A percentile compares a stretch with the other conserved stretches of the same genome.
Conservation (phyloP, 2,329 filamentous ascomycete genomes). For the Mycosphaerella sp. region DNA sequence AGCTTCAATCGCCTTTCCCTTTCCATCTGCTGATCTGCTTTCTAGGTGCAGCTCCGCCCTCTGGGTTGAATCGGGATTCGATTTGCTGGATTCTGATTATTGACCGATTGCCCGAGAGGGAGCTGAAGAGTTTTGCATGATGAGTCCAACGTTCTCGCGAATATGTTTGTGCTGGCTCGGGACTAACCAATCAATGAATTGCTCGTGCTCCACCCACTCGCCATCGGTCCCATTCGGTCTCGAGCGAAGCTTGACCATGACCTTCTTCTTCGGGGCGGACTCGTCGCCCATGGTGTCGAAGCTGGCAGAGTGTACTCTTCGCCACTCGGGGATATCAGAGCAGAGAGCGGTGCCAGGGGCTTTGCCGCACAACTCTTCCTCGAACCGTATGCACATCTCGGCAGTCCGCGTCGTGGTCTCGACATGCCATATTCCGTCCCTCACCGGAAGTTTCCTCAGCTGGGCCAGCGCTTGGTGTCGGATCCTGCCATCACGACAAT, state of each 20-base stretch:
- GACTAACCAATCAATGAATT: conserved; percentile 23
- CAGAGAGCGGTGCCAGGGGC: conserved; percentile 14
- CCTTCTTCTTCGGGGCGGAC: conserved; percentile 12
- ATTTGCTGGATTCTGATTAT: neutral
- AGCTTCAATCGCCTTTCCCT: neutral
- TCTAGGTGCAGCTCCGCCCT: neutral
- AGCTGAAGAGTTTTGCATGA: neutral
- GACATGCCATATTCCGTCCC: conserved; percentile 28
- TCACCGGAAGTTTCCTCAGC: conserved; percentile 22
- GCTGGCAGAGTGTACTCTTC: conserved; percentile 23
- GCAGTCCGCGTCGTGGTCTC: conserved; percentile 25
- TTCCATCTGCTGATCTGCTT: neutral
- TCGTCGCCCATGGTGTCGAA: conserved; percentile 25
- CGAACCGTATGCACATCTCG: conserved; percentile 22
- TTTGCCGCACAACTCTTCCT: conserved; percentile 23
- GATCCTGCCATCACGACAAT: conserved; percentile 28
- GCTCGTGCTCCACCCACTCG: conserved; percentile 24
- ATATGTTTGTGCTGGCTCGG: conserved; percentile 8
- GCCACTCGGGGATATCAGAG: conserved; percentile 30
- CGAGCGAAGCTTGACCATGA: conserved; percentile 19
- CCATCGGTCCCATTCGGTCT: conserved; percentile 30
- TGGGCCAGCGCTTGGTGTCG: conserved; percentile 25
- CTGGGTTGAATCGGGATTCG: neutral
- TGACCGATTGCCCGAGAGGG: neutral
- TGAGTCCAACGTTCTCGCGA: conserved; percentile 4